Percentiles rank a stretch among this genome's conserved stretches.
Conservation (phyloP, 2,329 filamentous ascomycete species). For the Xylariaceae sp. region DNA sequence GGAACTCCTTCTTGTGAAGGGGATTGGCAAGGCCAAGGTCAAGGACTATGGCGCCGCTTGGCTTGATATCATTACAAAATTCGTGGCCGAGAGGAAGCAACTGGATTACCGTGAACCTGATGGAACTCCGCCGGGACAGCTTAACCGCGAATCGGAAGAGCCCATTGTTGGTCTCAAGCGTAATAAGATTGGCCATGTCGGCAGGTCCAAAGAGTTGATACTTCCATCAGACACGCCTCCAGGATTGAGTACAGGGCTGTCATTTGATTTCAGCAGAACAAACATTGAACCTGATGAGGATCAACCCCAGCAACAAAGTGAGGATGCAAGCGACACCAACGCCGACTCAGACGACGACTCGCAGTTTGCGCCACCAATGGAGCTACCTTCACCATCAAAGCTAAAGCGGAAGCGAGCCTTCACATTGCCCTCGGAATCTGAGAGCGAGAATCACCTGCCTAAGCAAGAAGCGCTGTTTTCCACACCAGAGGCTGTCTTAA, state of each 20-base stretch:
- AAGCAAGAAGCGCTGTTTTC: background rate
- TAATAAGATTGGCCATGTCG: background rate
- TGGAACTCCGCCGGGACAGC: background rate
- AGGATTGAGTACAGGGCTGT: background rate
- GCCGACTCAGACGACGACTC: constrained; percentile 1
- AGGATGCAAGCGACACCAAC: background rate
- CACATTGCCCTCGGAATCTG: background rate
- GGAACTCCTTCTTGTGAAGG: constrained; percentile 5
- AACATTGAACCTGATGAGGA: background rate
- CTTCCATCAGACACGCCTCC: background rate
- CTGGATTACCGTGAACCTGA: background rate
- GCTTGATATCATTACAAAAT: constrained; percentile 11
- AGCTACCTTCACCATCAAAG: background rate
- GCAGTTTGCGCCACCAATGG: constrained; percentile 3
- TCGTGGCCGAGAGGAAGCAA: constrained; percentile 4
- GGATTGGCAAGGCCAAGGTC: constrained; percentile 6
- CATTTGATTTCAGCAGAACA: constrained; percentile 1
- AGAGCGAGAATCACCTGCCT: background rate
- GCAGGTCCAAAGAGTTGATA: constrained; percentile 2
- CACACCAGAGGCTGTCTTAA: background rate
- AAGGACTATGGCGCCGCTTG: constrained; percentile 6
- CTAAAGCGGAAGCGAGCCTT: constrained; percentile 6
- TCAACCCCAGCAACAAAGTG: background rate
- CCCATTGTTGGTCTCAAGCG: background rate
- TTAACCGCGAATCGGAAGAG: background rate